These are phyloP conservation scores for Eremothecium sinecaudum DNA, from an alignment of 1,139 yeast genomes.

Conservation along the genomic window DNA sequence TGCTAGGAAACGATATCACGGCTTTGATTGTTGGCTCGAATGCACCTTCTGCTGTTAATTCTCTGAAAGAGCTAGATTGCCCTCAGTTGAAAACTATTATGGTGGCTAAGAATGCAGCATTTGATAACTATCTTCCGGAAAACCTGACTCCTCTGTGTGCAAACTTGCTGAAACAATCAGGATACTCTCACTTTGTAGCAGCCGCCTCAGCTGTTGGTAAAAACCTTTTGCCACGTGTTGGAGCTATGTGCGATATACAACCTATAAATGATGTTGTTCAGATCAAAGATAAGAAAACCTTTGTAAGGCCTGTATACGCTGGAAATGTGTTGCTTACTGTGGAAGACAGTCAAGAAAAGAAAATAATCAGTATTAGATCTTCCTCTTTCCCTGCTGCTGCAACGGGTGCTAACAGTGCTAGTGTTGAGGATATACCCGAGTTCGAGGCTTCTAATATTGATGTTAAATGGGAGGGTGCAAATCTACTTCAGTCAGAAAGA, in stretches of 20 bases:
- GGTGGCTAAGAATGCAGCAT: constrained; percentile 41
- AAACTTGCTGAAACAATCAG: constrained; percentile 37
- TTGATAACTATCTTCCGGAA: constrained; percentile 56
- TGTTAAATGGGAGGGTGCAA: constrained; percentile 27
- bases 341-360: constrained; percentile 53
- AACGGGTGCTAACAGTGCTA: constrained; percentile 34
- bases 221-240: constrained; percentile 76
- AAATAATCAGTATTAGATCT: constrained; percentile 69
- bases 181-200: constrained; percentile 63
- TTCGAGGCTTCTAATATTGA: constrained; percentile 9
- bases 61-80: constrained; percentile 33
- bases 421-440: constrained; percentile 43
- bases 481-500: constrained; percentile 67
- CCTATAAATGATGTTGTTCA: constrained; percentile 76
- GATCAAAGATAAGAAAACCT: constrained; percentile 59
- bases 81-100: constrained; percentile 37
- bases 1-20: constrained; percentile 54
- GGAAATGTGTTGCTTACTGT: constrained; percentile 89
- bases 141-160: constrained; percentile 51
- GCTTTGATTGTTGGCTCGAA: constrained; percentile 53
- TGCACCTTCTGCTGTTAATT: constrained; percentile 37
- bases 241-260: constrained; percentile 76
- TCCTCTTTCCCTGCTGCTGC: constrained; percentile 69
- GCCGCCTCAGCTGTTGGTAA: constrained; percentile 85
- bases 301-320: constrained; percentile 90